Evolutionary conservation across 2,329 filamentous ascomycete genomes (phyloP), one percentile per base, ranked within the genome.

Genomic region (Byssothecium circinans): DNA sequence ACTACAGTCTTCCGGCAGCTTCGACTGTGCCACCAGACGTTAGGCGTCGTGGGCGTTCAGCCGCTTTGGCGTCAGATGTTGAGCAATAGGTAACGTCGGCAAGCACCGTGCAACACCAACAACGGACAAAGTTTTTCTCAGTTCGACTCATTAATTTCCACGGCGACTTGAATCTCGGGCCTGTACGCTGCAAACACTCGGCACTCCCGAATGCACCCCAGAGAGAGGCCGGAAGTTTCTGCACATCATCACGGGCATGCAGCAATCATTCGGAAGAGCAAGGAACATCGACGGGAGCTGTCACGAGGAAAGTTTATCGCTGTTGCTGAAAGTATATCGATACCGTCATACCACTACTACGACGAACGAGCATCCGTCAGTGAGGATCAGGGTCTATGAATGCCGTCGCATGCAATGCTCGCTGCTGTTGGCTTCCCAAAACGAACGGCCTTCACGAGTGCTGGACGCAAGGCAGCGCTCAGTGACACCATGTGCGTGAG

Each of bases 401-500:
- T 61, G 52, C 55, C 36, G 48, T 51, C 45, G 50, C 40, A 57
- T 48, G 52, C 54, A 54, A 43, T 43, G 53, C 40, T 47, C 51
- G 47, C 54, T 56, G 58, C n/a, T n/a, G n/a, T 54, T 47, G 41
- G 53, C 43, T 43, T 38, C 43, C 33, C 43, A 56, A 60, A 58
- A 58, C 55, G 53, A 55, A n/a, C n/a, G n/a, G n/a, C n/a, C n/a
- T n/a, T n/a, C n/a, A n/a, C 41, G 45, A 54, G 50, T 56, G 55
- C 22, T 45, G 42, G 58, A 65, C 41, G 62, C 62, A 67, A 66
- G 64, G 56, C 60, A 58, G 46, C 52, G 53, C 45, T 49, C 53
- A 39, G 38, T 48, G 61, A 49, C 47, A 64, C 57, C 45, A 43
- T 41, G 40, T 52, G 56, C 53, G 57, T 57, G 54, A 58, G 54